These are phyloP conservation scores for Fusarium goolgardi DNA, from an alignment of 2,329 filamentous ascomycete genomes.

Conservation along the genomic window DNA sequence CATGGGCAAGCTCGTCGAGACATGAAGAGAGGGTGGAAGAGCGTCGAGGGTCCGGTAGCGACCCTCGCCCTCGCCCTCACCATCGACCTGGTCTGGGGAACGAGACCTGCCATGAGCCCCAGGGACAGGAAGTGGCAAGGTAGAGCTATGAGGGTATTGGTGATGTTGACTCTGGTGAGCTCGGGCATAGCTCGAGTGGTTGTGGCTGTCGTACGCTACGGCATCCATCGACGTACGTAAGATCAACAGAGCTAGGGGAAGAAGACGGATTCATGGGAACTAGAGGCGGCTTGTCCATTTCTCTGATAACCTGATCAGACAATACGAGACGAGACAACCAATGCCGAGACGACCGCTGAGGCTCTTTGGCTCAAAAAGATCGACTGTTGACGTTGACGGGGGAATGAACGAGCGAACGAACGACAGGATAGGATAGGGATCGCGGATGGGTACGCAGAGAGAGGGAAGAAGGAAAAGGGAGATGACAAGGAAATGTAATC, in stretches of 20 bases:
- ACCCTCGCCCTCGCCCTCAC: conserved; percentile 27
- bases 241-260: conserved; percentile 32
- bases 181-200: conserved; percentile 29
- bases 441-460: conserved; percentile 2
- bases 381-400: background rate
- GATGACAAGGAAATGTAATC: conserved; percentile 27
- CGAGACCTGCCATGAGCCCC: conserved; percentile 29
- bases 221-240: conserved; percentile 38
- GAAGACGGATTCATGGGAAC: conserved; percentile 36
- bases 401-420: background rate
- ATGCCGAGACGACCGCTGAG: conserved; percentile 29
- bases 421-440: conserved; percentile 1
- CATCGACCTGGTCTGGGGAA: conserved; percentile 9
- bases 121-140: conserved; percentile 33
- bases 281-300: conserved; percentile 37
- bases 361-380: conserved; percentile 29
- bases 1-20: conserved; percentile 41
- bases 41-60: conserved; percentile 29
- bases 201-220: conserved; percentile 33
- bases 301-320: conserved; percentile 28
- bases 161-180: conserved; percentile 22
- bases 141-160: conserved; percentile 11
- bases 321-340: conserved; percentile 18
- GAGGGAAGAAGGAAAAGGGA: conserved; percentile 21
- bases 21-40: conserved; percentile 23